A percentile compares a stretch with the other conserved stretches of the same genome.
phyloP scores from a whole-genome alignment of 495 filamentous ascomycete genomes.

The Cairneyella variabilis region DNA sequence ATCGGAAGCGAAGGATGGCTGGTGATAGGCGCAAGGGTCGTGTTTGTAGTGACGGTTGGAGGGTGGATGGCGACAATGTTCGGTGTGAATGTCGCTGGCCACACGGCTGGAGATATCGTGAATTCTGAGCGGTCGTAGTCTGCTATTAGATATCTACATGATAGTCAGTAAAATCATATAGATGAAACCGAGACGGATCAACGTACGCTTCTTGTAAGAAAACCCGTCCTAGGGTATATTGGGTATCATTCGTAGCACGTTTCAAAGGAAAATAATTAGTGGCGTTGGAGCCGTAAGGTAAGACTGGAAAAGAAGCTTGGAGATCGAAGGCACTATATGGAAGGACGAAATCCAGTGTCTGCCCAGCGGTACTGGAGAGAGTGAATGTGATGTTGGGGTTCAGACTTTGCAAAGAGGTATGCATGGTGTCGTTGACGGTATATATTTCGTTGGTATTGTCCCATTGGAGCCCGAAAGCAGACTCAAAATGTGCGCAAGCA shows the following conservation, averaged over 20 bases:
- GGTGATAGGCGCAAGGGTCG: neutral
- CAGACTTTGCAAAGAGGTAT: conserved; percentile 35
- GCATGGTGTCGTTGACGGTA: conserved; percentile 42
- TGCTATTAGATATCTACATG: conserved; percentile 17
- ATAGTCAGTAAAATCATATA: neutral
- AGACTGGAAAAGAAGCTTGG: conserved; percentile 30
- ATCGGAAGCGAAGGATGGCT: neutral
- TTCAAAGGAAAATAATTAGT: conserved; percentile 51
- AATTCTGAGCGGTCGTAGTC: conserved; percentile 24
- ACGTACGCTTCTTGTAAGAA: conserved; percentile 56
- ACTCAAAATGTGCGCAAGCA: conserved; percentile 49
- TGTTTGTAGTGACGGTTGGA: neutral
- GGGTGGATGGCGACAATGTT: conserved; percentile 12
- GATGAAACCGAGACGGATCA: neutral
- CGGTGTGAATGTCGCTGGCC: neutral
- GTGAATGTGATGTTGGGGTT: conserved; percentile 49
- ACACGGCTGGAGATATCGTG: conserved; percentile 6
- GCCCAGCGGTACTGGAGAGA: conserved; percentile 35
- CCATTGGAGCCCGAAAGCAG: conserved; percentile 46
- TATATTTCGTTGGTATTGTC: conserved; percentile 44
- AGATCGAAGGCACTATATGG: conserved; percentile 54
- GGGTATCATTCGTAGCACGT: conserved; percentile 44
- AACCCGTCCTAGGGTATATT: conserved; percentile 51
- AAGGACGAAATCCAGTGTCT: conserved; percentile 41
- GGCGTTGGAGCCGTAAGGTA: conserved; percentile 18